Percentiles rank a stretch among this genome's conserved stretches.
phyloP scores from a whole-genome alignment of 1,284 basidiomycete genomes.

The Xanthoconium separans region DNA sequence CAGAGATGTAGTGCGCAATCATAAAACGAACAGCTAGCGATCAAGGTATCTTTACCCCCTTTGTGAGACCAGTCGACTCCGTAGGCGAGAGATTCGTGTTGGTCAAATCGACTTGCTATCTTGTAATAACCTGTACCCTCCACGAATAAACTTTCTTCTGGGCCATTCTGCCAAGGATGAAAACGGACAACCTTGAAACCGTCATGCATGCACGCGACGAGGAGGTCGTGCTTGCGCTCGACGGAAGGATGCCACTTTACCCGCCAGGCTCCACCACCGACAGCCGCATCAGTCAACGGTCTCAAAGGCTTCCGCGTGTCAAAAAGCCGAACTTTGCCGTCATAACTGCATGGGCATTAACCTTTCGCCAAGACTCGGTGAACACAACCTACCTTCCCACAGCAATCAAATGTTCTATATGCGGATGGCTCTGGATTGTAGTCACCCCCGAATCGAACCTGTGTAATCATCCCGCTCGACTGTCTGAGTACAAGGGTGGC shows the following conservation, averaged over 20 bases:
- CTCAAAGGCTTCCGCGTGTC: conserved; percentile 71
- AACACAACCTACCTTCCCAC: conserved; percentile 76
- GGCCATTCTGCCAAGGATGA: conserved; percentile 1
- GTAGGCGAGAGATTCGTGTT: conserved; percentile 87
- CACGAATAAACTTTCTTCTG: conserved; percentile 1
- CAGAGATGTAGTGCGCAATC: conserved; percentile 87
- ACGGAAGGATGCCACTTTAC: conserved; percentile 90
- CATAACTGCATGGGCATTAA: conserved; percentile 62
- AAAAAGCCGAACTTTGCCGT: conserved; percentile 79
- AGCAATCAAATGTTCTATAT: conserved; percentile 79
- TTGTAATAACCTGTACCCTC: conserved; percentile 32
- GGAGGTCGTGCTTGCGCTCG: conserved; percentile 61
- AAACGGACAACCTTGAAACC: conserved; percentile 82
- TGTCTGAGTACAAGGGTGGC: neutral
- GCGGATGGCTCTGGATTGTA: conserved; percentile 82
- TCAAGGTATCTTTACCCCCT: conserved; percentile 42
- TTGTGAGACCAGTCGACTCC: conserved; percentile 90
- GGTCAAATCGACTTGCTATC: conserved; percentile 66
- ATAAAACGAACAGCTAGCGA: conserved; percentile 96
- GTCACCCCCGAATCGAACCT: conserved; percentile 92
- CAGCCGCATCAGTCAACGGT: conserved; percentile 62
- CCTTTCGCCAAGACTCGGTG: neutral
- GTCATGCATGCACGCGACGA: conserved; percentile 96
- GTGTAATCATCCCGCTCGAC: conserved; percentile 2
- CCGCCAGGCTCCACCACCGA: conserved; percentile 95